Conservation (phyloP, 306 rosid species). For the Boehmeria nivea region DNA sequence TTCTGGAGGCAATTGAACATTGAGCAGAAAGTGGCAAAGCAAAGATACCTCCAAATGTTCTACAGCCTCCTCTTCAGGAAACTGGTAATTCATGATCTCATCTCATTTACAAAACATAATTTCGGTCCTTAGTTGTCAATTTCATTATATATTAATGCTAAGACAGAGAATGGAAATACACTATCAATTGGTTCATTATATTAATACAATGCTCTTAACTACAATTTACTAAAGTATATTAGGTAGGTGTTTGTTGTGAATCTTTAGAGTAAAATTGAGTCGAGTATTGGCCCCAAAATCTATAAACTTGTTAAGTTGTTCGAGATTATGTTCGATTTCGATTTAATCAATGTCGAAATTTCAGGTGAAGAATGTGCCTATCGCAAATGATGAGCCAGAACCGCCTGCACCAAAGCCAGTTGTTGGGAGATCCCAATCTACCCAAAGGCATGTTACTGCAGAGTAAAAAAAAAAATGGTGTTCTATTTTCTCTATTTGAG, state of each 20-base stretch:
- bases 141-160: too few relatives aligned
- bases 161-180: too few relatives aligned
- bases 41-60: constrained; percentile 81
- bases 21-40: constrained; percentile 76
- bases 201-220: too few relatives aligned
- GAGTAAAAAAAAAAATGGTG: constrained; percentile 3
- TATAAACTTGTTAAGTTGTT: not conserved
- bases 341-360: not conserved
- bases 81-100: constrained; percentile 35
- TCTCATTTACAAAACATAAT: not conserved
- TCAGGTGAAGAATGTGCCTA: constrained; percentile 62
- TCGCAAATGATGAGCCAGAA: constrained; percentile 47
- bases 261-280: too few relatives aligned
- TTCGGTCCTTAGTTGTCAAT: not conserved
- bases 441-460: constrained; percentile 38
- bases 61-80: constrained; percentile 62
- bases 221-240: too few relatives aligned
- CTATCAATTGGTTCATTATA: too few relatives aligned
- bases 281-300: too few relatives aligned
- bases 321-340: not conserved
- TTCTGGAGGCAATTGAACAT: constrained; percentile 73
- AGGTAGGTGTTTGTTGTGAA: too few relatives aligned
- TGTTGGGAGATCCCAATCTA: constrained; percentile 26
- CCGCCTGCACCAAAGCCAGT: constrained; percentile 25
- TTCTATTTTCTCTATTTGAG: not conserved